phyloP scores from a whole-genome alignment of 2,329 filamentous ascomycete genomes.

The Xylariaceae sp. region DNA sequence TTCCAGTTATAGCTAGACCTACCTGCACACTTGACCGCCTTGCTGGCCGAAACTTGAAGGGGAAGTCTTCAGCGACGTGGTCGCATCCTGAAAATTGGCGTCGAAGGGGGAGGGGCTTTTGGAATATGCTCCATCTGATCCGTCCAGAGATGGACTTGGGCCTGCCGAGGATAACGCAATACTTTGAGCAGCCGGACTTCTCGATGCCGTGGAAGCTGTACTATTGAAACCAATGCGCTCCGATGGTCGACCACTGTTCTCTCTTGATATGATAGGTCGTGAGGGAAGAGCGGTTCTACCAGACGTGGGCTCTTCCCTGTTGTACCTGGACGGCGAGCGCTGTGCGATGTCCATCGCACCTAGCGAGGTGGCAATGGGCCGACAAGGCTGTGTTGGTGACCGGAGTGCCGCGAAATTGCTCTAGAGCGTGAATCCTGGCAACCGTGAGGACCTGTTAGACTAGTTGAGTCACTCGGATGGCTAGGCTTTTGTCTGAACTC shows the following conservation, averaged over 20 bases:
- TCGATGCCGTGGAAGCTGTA: slow-evolving; percentile 23
- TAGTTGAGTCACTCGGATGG: too few relatives aligned
- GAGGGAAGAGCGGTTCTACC: slow-evolving; percentile 30
- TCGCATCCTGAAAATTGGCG: slow-evolving; percentile 20
- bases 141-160: slow-evolving; percentile 29
- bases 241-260: slow-evolving; percentile 21
- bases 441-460: too few relatives aligned
- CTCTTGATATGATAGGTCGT: slow-evolving; percentile 27
- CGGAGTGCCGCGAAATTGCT: too few relatives aligned
- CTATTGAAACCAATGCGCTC: slow-evolving; percentile 20
- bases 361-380: slow-evolving; percentile 6
- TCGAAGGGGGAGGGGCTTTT: slow-evolving; percentile 33
- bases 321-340: slow-evolving; percentile 18
- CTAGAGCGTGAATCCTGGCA: too few relatives aligned
- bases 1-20: slow-evolving; percentile 11
- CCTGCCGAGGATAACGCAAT: slow-evolving; percentile 26
- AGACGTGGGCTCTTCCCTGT: slow-evolving; percentile 24
- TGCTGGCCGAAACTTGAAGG: slow-evolving; percentile 18
- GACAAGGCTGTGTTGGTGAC: not conserved
- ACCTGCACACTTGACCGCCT: slow-evolving; percentile 35
- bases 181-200: slow-evolving; percentile 27
- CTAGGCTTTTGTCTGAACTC: too few relatives aligned
- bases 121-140: slow-evolving; percentile 29
- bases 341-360: slow-evolving; percentile 26
- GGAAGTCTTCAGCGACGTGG: slow-evolving; percentile 16